Evolutionary conservation across 73 alveolate species (phyloP).

Genomic region (Paramecium pentaurelia): DNA sequence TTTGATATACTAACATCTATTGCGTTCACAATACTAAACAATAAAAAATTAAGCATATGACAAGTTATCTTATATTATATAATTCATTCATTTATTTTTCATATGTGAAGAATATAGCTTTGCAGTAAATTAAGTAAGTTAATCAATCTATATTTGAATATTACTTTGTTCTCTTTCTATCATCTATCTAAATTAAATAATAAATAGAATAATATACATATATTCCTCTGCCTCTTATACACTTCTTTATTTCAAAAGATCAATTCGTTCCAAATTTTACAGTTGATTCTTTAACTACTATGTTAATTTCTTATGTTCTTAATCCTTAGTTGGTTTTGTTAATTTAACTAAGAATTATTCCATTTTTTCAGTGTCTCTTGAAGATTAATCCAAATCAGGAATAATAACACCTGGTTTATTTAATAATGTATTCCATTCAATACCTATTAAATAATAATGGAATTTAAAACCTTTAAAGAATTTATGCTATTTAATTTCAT

Average conservation of each 20-base stretch:
- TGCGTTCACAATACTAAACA: not conserved
- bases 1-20: not conserved
- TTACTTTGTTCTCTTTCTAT: not conserved
- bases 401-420: conserved; percentile 47
- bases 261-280: conserved; percentile 19
- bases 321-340: not conserved
- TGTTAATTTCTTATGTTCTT: not conserved
- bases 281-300: not conserved
- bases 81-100: not conserved
- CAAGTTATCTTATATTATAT: not conserved
- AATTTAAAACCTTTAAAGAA: conserved; percentile 71
- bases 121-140: not conserved
- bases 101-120: not conserved
- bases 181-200: not conserved
- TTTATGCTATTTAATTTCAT: conserved; percentile 66
- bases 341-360: not conserved
- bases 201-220: not conserved
- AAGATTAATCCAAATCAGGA: not conserved
- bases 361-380: conserved; percentile 21
- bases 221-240: conserved; percentile 36
- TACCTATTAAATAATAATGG: conserved; percentile 9
- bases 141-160: not conserved
- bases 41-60: not conserved
- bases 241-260: not conserved
- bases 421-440: conserved; percentile 50